Evolutionary conservation across 2,329 filamentous ascomycete species (phyloP).

Genomic region (Aspergillus nomiae): DNA sequence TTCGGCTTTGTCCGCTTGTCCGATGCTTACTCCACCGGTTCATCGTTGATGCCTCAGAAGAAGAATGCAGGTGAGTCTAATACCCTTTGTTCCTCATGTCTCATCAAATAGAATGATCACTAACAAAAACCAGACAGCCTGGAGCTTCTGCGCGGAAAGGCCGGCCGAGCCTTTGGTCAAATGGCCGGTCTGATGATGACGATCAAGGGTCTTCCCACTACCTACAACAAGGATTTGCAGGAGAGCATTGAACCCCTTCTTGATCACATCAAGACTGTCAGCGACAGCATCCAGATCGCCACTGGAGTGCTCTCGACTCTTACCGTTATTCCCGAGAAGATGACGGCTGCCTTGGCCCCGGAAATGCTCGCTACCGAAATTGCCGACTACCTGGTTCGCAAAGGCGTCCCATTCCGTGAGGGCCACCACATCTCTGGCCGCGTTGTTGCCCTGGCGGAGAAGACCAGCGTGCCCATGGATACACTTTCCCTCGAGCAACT

Average conservation of each 20-base stretch:
- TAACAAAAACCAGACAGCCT: constrained; percentile 58
- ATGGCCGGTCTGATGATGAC: constrained; percentile 80
- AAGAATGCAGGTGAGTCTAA: constrained; percentile 60
- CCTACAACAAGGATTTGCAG: constrained; percentile 92
- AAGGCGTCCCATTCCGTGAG: constrained; percentile 72
- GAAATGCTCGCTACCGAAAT: constrained; percentile 74
- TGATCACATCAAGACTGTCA: constrained; percentile 78
- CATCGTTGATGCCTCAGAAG: constrained; percentile 79
- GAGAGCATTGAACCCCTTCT: constrained; percentile 85
- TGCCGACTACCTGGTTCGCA: constrained; percentile 51
- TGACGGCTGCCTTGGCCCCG: constrained; percentile 75
- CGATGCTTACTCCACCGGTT: constrained; percentile 78
- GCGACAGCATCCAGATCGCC: constrained; percentile 79
- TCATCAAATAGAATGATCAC: not conserved
- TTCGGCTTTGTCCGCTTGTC: constrained; percentile 76
- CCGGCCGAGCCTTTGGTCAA: constrained; percentile 74
- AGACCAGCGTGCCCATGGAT: constrained; percentile 68
- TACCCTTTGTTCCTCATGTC: too few relatives aligned
- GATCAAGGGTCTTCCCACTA: constrained; percentile 73
- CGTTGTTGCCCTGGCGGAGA: constrained; percentile 71
- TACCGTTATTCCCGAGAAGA: constrained; percentile 69
- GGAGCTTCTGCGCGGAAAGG: constrained; percentile 75
- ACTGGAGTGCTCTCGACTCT: constrained; percentile 78
- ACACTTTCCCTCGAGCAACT: constrained; percentile 68
- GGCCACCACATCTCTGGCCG: constrained; percentile 77